These are phyloP conservation scores for Solanum okadae DNA, from an alignment of 257 asterid genomes.

Conservation along the genomic window DNA sequence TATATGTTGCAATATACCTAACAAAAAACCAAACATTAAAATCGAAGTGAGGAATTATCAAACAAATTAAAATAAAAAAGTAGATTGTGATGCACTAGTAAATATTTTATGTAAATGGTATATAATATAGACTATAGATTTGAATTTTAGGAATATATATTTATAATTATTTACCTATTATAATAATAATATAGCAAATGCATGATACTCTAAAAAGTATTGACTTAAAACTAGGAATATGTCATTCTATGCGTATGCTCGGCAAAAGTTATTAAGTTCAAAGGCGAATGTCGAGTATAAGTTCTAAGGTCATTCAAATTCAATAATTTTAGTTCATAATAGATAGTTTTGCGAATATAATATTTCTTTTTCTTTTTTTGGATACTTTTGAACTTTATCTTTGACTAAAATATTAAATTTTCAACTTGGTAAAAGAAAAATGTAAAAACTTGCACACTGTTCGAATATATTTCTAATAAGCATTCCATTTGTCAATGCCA, in stretches of 20 bases:
- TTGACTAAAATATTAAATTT: neutral
- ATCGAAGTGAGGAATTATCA: neutral
- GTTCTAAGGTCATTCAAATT: fast-evolving
- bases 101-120: neutral
- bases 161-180: neutral
- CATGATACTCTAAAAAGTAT: neutral
- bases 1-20: neutral
- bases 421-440: neutral
- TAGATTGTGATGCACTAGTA: neutral
- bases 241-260: neutral
- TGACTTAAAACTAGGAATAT: neutral
- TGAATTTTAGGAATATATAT: neutral
- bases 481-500: neutral
- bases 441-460: neutral
- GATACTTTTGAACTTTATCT: neutral
- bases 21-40: neutral
- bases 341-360: too few relatives aligned
- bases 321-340: neutral
- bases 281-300: neutral
- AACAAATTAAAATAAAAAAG: neutral
- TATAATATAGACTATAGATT: too few relatives aligned
- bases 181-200: neutral
- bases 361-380: neutral
- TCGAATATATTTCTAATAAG: neutral
- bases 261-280: neutral